Percentiles rank a stretch among this genome's conserved stretches.
These are phyloP conservation scores for Trichophyton simii DNA, from an alignment of 2,329 filamentous ascomycete species.

Conservation along the genomic window DNA sequence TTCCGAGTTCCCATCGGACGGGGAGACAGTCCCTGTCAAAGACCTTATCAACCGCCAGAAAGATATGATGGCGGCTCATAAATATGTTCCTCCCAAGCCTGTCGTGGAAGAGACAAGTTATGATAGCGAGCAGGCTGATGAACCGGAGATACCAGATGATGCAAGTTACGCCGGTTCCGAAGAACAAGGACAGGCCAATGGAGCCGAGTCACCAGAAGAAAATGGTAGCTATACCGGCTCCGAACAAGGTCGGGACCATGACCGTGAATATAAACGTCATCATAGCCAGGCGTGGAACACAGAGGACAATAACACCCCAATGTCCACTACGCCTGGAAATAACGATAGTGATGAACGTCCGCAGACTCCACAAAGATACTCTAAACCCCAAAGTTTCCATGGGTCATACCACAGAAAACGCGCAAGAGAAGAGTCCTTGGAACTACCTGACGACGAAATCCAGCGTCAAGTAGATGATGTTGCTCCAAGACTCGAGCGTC, in stretches of 20 bases:
- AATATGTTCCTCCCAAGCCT: conserved; percentile 17
- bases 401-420: conserved; percentile 10
- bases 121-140: conserved; percentile 3
- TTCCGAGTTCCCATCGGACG: conserved; percentile 31
- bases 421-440: conserved; percentile 10
- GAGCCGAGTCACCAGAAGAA: background rate
- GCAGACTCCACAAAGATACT: background rate
- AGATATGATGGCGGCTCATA: conserved; percentile 18
- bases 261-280: background rate
- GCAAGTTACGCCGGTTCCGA: background rate
- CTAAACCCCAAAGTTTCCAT: background rate
- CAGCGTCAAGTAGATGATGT: conserved; percentile 24
- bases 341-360: background rate
- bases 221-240: background rate
- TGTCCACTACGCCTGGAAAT: background rate
- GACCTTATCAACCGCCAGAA: conserved; percentile 31
- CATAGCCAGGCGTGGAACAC: background rate
- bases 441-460: conserved; percentile 16
- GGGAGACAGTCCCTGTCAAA: conserved; percentile 31
- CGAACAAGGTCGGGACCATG: background rate
- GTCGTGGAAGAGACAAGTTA: conserved; percentile 2
- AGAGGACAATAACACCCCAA: background rate
- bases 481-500: conserved; percentile 23
- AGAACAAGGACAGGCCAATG: background rate
- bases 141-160: background rate